Conservation (phyloP, 2,329 filamentous ascomycete genomes). For the Diaporthe velutina region DNA sequence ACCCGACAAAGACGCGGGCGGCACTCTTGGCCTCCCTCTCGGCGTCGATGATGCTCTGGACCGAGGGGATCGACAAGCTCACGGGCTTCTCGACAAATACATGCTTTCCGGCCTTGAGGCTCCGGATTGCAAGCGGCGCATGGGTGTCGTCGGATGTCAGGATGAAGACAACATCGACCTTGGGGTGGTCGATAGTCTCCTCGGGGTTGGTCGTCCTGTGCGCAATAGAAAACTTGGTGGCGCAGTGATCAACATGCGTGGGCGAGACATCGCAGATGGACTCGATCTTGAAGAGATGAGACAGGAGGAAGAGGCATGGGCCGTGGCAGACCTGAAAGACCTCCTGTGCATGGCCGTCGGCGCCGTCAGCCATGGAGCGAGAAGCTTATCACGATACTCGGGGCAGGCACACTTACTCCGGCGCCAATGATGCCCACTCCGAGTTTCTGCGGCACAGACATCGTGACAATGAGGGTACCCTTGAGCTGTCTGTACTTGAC, state of each 20-base stretch:
- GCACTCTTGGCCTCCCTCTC: conserved; percentile 2
- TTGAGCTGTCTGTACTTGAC: not conserved
- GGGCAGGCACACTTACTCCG: conserved; percentile 1
- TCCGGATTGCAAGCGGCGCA: not conserved
- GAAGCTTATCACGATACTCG: not conserved
- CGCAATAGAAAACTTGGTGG: not conserved
- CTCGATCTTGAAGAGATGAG: conserved; percentile 4
- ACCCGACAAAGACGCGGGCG: conserved; percentile 11
- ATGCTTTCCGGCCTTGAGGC: conserved; percentile 2
- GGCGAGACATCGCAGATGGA: conserved; percentile 1
- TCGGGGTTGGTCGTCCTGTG: not conserved
- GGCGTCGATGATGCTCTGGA: conserved; percentile 1
- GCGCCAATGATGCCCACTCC: conserved; percentile 15
- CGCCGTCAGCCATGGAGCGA: not conserved
- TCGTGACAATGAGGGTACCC: not conserved
- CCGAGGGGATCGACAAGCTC: conserved; percentile 14
- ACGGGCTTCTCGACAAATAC: conserved; percentile 21
- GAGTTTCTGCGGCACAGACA: conserved; percentile 6
- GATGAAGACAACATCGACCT: not conserved
- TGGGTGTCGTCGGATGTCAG: not conserved
- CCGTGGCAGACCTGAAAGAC: conserved; percentile 15
- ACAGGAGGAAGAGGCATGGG: conserved; percentile 9
- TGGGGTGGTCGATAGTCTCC: conserved; percentile 15
- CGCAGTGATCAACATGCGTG: not conserved
- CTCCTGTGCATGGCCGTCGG: not conserved